Evolutionary conservation across 1,284 basidiomycete genomes (phyloP), one percentile per base, ranked within the genome.

Genomic region (Cutaneotrichosporon sp.): DNA sequence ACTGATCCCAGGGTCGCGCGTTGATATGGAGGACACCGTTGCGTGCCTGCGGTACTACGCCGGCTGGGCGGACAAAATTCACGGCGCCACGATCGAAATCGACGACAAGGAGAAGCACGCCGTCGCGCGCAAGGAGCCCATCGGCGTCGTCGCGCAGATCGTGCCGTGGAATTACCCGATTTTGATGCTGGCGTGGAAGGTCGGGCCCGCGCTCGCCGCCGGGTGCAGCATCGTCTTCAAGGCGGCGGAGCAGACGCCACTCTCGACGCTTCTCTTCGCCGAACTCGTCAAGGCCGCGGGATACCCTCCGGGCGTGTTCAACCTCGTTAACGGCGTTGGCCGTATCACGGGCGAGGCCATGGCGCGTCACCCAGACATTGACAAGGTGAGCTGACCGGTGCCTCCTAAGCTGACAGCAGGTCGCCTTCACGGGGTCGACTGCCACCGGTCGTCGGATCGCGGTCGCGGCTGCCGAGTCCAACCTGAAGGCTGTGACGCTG

Each of bases 71-170:
- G 91, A 96, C 80, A 96, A 94, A 80, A 81, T 90, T 61, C 77
- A 81, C 44, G 91, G 92, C n/a, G 82, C 89, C 71, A 81, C 81
- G 47, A 85, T 91, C 65, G 60, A 65, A 19, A 56, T 62, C 16
- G 63, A 62, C 45, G 61, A 59, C 20, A 52, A 83, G 67, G 79
- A 78, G 49, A 91, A 91, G 75, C 75, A 90, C 52, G 87, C 87
- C 16, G 89, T 90, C 72, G 91, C 89, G 22, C 81, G 84, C 43
- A 88, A 92, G 72, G 91, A 96, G 60, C 91, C 93, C 25, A 87
- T 96, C 64, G 92, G 92, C 43, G 92, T 96, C 35, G 90, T 86
- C 65, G 90, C 86, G 12, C 87, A 90, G 67, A 90, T 91, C 62
- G 88, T 90, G 61, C 87, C 88, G 14, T 90, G 87, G 87, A 92